Conservation (phyloP, 371 early-diverging fungal species). For the Mucor lusitanicus region DNA sequence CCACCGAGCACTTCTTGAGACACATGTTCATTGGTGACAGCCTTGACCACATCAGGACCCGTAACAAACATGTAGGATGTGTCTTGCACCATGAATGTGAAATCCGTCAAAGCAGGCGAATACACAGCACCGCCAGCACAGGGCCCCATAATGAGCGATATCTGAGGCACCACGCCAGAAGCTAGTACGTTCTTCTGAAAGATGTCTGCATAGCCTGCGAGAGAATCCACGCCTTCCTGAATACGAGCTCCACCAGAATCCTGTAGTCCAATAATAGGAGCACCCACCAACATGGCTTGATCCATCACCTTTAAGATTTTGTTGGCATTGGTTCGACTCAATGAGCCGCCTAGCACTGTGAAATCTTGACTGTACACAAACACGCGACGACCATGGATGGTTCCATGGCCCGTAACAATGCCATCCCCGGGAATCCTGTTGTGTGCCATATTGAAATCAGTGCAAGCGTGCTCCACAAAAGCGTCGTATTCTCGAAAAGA, state of each 20-base stretch:
- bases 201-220: constrained; percentile 96
- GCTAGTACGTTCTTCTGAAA: constrained; percentile 93
- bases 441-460: constrained; percentile 91
- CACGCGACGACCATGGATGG: constrained; percentile 88
- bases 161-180: constrained; percentile 95
- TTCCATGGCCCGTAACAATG: constrained; percentile 95
- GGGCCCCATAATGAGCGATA: constrained; percentile 97
- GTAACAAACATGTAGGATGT: constrained; percentile 98
- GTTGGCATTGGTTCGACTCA: constrained; percentile 88
- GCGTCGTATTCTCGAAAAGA: constrained; percentile 94
- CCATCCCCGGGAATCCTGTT: constrained; percentile 92
- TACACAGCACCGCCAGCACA: constrained; percentile 98
- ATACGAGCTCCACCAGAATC: constrained; percentile 98
- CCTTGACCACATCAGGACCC: constrained; percentile 96
- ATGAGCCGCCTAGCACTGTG: constrained; percentile 91
- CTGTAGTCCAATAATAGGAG: constrained; percentile 94
- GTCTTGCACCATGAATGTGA: constrained; percentile 95
- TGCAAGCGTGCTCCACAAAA: constrained; percentile 95
- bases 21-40: constrained; percentile 93
- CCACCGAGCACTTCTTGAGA: constrained; percentile 97
- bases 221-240: constrained; percentile 96
- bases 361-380: constrained; percentile 96
- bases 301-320: constrained; percentile 97
- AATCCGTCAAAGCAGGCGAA: constrained; percentile 96
- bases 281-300: constrained; percentile 91